Conservation (phyloP, 192 early-diverging fungal species). For the Mortierella alpina region DNA sequence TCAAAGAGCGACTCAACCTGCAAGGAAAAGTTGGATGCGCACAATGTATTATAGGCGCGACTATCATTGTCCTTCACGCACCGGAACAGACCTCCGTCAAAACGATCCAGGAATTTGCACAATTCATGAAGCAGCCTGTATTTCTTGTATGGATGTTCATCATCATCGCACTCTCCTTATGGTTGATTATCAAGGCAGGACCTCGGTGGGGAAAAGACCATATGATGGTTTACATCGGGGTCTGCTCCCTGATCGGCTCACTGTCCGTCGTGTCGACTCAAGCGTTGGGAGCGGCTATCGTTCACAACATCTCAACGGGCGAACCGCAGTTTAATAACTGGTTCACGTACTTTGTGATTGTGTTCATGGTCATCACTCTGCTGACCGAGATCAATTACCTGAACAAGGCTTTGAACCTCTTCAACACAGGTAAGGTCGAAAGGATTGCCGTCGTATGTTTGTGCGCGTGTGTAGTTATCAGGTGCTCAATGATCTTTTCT, state of each 20-base stretch:
- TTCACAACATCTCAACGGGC: conserved; percentile 82
- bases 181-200: conserved; percentile 82
- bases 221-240: conserved; percentile 89
- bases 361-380: conserved; percentile 80
- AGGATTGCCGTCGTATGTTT: neutral
- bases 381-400: conserved; percentile 95
- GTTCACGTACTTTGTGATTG: conserved; percentile 85
- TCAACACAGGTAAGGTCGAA: conserved; percentile 71
- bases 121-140: conserved; percentile 71
- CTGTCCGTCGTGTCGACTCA: conserved; percentile 89
- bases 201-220: conserved; percentile 80
- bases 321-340: conserved; percentile 85
- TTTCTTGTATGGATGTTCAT: conserved; percentile 81
- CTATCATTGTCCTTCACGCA: conserved; percentile 86
- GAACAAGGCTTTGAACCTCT: conserved; percentile 94
- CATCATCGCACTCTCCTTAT: conserved; percentile 68
- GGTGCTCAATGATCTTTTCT: neutral
- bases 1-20: conserved; percentile 82
- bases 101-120: conserved; percentile 83
- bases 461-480: neutral
- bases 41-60: conserved; percentile 86
- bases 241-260: conserved; percentile 93
- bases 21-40: conserved; percentile 91
- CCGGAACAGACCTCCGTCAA: conserved; percentile 81
- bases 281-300: conserved; percentile 88